These are phyloP conservation scores for Neurospora sp. DNA, from an alignment of 495 filamentous ascomycete genomes.

Conservation along the genomic window DNA sequence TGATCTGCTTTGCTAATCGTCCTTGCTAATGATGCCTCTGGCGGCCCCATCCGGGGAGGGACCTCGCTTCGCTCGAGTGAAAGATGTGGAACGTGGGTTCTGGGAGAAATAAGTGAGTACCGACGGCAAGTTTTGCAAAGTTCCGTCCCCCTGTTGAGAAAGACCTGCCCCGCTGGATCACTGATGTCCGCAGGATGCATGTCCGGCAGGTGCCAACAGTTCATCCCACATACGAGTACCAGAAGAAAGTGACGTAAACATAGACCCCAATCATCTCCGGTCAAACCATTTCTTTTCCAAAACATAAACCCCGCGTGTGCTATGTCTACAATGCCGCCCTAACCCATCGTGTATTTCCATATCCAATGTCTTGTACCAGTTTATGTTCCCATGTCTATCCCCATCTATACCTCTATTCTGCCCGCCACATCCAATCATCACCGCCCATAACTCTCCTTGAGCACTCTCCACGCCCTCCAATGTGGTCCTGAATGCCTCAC, in stretches of 20 bases:
- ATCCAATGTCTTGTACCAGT: background rate
- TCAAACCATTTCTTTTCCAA: background rate
- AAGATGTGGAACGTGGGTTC: background rate
- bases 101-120: background rate
- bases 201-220: background rate
- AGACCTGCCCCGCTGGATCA: background rate
- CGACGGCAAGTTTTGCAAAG: background rate
- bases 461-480: background rate
- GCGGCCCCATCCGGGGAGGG: background rate
- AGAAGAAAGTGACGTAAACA: background rate
- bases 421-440: background rate
- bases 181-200: background rate
- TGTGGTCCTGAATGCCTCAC: constrained; percentile 1
- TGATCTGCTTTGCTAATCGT: background rate
- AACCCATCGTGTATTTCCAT: background rate
- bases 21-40: background rate
- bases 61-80: background rate
- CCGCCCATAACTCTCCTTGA: constrained; percentile 1
- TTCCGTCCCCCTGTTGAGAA: background rate
- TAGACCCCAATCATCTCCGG: background rate
- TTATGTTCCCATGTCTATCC: background rate
- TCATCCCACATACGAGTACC: background rate
- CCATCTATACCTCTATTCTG: background rate
- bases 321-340: background rate
- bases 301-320: background rate